A percentile compares a stretch with the other conserved stretches of the same genome.
Evolutionary conservation across 75 land plant genomes (phyloP).

Genomic region (Cryptomeria japonica): DNA sequence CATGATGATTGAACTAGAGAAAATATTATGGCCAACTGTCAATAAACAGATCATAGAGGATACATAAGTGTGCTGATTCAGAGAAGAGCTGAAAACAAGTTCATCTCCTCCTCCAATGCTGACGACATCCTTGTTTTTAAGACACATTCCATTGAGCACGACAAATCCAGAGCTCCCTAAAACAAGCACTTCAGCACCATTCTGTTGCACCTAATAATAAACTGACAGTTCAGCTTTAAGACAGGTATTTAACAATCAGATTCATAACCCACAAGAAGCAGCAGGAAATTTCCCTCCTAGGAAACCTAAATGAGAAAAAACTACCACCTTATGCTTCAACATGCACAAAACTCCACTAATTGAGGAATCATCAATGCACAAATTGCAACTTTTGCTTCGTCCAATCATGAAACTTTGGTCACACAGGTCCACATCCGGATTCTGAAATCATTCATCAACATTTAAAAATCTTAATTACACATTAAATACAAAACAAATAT

Average conservation of each 20-base stretch:
- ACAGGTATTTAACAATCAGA: not conserved
- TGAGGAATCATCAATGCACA: constrained; percentile 43
- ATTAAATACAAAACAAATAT: not conserved
- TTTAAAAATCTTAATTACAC: not conserved
- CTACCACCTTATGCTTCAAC: constrained; percentile 51
- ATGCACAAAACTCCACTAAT: constrained; percentile 44
- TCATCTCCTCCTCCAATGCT: constrained; percentile 64
- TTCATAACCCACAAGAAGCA: not conserved
- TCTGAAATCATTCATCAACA: constrained; percentile 25
- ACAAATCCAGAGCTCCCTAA: constrained; percentile 68
- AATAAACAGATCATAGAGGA: constrained; percentile 30
- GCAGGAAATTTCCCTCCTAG: no score
- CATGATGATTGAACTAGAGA: not conserved
- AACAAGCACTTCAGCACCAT: constrained; percentile 28
- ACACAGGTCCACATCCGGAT: constrained; percentile 30
- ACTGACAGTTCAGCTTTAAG: not conserved
- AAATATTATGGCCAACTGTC: not conserved
- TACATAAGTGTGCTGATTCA: constrained; percentile 72
- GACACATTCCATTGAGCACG: constrained; percentile 50
- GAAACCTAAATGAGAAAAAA: not conserved
- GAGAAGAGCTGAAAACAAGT: constrained; percentile 45
- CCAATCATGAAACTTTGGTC: constrained; percentile 53
- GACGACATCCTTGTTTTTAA: constrained; percentile 12
- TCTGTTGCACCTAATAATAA: constrained; percentile 20
- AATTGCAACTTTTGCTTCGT: constrained; percentile 41